Evolutionary conservation across 768 basidiomycete species (phyloP).

Genomic region (Auriscalpium microsporum): DNA sequence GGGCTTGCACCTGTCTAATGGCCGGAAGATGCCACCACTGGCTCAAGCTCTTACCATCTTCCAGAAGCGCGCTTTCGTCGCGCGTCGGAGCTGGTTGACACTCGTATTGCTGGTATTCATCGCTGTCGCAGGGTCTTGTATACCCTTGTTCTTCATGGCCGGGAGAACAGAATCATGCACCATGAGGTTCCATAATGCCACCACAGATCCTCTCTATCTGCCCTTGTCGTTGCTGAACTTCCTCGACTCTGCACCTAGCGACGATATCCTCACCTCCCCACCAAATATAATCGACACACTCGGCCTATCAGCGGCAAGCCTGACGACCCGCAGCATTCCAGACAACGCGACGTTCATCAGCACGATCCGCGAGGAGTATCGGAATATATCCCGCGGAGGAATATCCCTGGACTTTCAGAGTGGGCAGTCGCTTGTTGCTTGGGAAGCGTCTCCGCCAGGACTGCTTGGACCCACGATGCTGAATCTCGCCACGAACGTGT

Average conservation of each 20-base stretch:
- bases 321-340: constrained; percentile 34
- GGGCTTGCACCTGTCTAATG: constrained; percentile 37
- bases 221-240: constrained; percentile 36
- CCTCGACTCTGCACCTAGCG: constrained; percentile 22
- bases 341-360: constrained; percentile 55
- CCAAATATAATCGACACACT: constrained; percentile 41
- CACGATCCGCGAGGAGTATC: constrained; percentile 42
- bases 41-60: constrained; percentile 66
- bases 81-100: constrained; percentile 61
- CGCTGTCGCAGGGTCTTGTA: constrained; percentile 54
- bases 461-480: constrained; percentile 51
- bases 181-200: constrained; percentile 28
- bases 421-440: constrained; percentile 52
- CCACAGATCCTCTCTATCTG: constrained; percentile 43
- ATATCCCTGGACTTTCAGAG: constrained; percentile 49
- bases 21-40: constrained; percentile 46
- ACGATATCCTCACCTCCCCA: constrained; percentile 40
- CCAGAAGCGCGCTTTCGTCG: constrained; percentile 58
- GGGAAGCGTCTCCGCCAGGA: constrained; percentile 60
- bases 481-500: constrained; percentile 59
- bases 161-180: constrained; percentile 45
- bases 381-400: constrained; percentile 56
- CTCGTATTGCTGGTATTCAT: constrained; percentile 35
- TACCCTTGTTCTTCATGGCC: constrained; percentile 59
- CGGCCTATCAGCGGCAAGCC: constrained; percentile 29